Base-by-base conservation (phyloP, 305 asterid species). In the Fraxinus velutina region DNA sequence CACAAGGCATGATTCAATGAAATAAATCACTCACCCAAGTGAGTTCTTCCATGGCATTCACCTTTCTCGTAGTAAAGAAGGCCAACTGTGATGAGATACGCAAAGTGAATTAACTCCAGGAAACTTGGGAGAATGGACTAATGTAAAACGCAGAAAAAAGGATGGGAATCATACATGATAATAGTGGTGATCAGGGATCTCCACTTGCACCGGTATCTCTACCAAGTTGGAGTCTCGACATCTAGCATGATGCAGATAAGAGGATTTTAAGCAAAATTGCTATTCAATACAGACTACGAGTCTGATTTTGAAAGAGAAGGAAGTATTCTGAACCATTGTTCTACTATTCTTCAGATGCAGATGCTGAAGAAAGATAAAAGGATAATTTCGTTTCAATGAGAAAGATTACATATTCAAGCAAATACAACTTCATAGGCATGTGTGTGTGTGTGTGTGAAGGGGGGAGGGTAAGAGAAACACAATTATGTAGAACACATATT, bases 131-230 rank as follows among this genome's bases (percentile, higher is more conserved):
- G 64, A 50, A 72, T 19, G 36, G 80, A 83, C 74, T 50, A 39
- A 15, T 75, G 13, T 21, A 27, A 42, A 64, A 39, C 29, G 62
- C 36, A 17, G 52, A 5, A 72, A 79, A 55, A 62, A 76, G 73
- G 47, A 74, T 81, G 82, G 15, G 17, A 79, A 76, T 74, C 91
- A 73, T 90, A 95, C 99, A 83, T 89, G 99, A 86, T 93, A 95
- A 83, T 93, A 93, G 88, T 91, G 94, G 89, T 81, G 94, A 85
- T 91, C 93, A 3, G 95, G 92, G 77, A 89, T 91, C 87, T 95
- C 99, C 85, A 95, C 93, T 84, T 92, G 90, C 80, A 92, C 98
- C 9, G 99, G 98, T 79, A 95, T 92, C 85, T 93, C 96, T 79
- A 95, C 87, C 88, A 95, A 86, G 89, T 92, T 95, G 72, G 98